Conservation (phyloP, 2,329 filamentous ascomycete genomes). For the Sporothrix pallida region DNA sequence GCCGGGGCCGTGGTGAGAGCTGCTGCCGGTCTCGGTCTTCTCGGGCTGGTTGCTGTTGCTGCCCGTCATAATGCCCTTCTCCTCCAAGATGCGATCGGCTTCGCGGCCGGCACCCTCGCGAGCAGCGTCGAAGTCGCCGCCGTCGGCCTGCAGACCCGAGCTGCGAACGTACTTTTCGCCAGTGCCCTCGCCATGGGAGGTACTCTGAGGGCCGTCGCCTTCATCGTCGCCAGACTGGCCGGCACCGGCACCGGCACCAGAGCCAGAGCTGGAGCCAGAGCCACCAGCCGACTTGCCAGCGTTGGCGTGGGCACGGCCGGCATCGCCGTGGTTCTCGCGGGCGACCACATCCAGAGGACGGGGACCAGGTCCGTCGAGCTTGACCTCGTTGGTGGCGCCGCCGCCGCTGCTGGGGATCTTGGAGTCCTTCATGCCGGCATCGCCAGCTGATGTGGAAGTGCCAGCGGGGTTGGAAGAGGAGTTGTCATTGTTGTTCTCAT, state of each 20-base stretch:
- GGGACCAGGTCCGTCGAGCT: constrained; percentile 52
- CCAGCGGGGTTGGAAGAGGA: constrained; percentile 11
- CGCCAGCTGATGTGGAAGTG: constrained; percentile 21
- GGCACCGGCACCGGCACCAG: background rate
- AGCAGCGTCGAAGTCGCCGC: constrained; percentile 69
- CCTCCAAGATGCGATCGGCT: constrained; percentile 64
- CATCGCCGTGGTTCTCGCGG: constrained; percentile 44
- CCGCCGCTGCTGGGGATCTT: constrained; percentile 15
- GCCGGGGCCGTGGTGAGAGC: background rate
- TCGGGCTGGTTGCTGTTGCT: constrained; percentile 35
- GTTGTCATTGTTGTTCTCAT: background rate
- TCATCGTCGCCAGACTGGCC: constrained; percentile 20
- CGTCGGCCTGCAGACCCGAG: constrained; percentile 65
- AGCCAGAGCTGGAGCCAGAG: background rate
- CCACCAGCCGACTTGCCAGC: background rate
- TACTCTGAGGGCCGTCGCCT: constrained; percentile 39
- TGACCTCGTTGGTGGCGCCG: constrained; percentile 39
- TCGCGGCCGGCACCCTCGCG: constrained; percentile 69
- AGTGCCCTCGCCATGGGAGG: constrained; percentile 53
- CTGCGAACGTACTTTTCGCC: constrained; percentile 64
- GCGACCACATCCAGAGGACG: constrained; percentile 50
- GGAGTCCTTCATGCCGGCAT: constrained; percentile 35
- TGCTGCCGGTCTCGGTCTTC: background rate
- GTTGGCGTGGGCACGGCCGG: constrained; percentile 36
- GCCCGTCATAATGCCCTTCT: constrained; percentile 38